These are phyloP conservation scores for Colletotrichum sp. DNA, from an alignment of 2,329 filamentous ascomycete genomes.

Conservation along the genomic window DNA sequence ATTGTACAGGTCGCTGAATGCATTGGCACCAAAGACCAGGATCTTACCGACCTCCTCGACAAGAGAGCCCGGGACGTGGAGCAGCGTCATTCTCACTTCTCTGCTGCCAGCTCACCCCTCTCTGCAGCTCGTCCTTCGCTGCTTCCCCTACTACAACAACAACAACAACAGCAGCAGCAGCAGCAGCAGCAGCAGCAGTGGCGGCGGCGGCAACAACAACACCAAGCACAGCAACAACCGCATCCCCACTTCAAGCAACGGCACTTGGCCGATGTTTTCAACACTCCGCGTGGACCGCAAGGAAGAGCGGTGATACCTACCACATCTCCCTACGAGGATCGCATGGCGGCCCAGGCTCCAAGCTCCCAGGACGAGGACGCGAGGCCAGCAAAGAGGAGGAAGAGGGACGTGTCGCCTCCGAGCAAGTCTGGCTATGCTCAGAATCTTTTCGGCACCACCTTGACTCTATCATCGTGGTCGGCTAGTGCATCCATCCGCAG, in stretches of 20 bases:
- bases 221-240: not conserved
- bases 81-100: slow-evolving; percentile 43
- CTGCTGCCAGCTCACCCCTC: slow-evolving; percentile 27
- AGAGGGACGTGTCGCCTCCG: slow-evolving; percentile 38
- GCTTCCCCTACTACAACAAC: slow-evolving; percentile 29
- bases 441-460: slow-evolving; percentile 52
- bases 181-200: not conserved
- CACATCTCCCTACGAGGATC: slow-evolving; percentile 71
- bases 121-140: slow-evolving; percentile 24
- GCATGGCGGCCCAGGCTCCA: slow-evolving; percentile 37
- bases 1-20: slow-evolving; percentile 83
- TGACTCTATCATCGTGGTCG: slow-evolving; percentile 38
- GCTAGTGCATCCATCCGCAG: not conserved
- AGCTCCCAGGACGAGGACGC: slow-evolving; percentile 25
- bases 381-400: slow-evolving; percentile 46
- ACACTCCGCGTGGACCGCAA: slow-evolving; percentile 56
- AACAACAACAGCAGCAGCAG: not conserved
- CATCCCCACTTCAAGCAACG: slow-evolving; percentile 38
- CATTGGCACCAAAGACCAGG: slow-evolving; percentile 75
- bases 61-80: slow-evolving; percentile 67
- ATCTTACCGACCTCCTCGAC: slow-evolving; percentile 77
- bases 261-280: slow-evolving; percentile 59
- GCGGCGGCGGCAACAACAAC: not conserved
- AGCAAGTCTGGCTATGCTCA: slow-evolving; percentile 56
- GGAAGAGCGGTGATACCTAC: slow-evolving; percentile 55